These are phyloP conservation scores for Agarophyton chilense DNA, from an alignment of 23 red algal species.

Conservation along the genomic window DNA sequence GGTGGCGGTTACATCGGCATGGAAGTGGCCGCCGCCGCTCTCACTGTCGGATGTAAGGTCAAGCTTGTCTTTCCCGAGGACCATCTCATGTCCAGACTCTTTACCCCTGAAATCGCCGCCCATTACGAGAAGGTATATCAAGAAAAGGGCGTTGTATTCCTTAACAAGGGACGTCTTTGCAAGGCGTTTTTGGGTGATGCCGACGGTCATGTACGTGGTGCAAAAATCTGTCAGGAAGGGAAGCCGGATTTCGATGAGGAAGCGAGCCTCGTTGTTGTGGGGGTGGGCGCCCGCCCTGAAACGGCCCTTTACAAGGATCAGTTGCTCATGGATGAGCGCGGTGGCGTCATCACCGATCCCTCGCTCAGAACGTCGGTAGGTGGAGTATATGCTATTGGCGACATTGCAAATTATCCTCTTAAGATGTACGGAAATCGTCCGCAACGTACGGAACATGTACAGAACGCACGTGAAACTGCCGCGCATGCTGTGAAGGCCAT, in stretches of 20 bases:
- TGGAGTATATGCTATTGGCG: conserved; percentile 86
- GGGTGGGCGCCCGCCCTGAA: conserved; percentile 83
- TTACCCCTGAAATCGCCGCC: conserved; percentile 85
- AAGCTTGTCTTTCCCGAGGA: conserved; percentile 96
- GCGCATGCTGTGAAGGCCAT: conserved; percentile 89
- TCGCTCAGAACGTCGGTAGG: conserved; percentile 67
- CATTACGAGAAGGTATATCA: conserved; percentile 90
- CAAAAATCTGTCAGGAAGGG: conserved; percentile 57
- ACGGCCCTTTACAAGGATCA: conserved; percentile 73
- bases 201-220: conserved; percentile 49
- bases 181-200: conserved; percentile 80
- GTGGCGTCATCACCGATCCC: conserved; percentile 89
- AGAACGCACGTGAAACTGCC: conserved; percentile 90
- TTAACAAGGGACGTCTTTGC: conserved; percentile 80
- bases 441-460: conserved; percentile 94
- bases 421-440: conserved; percentile 85
- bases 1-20: conserved; percentile 99
- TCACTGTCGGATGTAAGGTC: conserved; percentile 67
- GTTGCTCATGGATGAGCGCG: conserved; percentile 86
- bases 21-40: conserved; percentile 91
- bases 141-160: conserved; percentile 77
- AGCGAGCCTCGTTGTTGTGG: conserved; percentile 84
- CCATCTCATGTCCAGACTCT: conserved; percentile 94
- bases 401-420: conserved; percentile 91
- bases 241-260: conserved; percentile 55